Evolutionary conservation across 805 yeast genomes (phyloP).

Genomic region (Yarrowia bubula): DNA sequence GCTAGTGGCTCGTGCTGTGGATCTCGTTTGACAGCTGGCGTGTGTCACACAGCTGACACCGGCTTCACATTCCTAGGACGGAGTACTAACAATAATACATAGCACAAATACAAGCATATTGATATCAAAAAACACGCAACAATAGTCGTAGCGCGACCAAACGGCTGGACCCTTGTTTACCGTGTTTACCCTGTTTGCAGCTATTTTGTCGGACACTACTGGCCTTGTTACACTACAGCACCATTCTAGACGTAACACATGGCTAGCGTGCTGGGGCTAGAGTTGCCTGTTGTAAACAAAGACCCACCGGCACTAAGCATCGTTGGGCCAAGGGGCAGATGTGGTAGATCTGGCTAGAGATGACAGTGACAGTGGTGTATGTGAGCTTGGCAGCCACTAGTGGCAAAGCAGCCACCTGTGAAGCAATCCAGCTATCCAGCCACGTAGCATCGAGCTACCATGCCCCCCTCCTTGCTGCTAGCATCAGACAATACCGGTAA

Average conservation of each 20-base stretch:
- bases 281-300: neutral
- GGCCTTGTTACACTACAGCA: too few relatives aligned
- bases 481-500: too few relatives aligned
- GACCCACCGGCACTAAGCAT: neutral
- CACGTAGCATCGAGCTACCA: neutral
- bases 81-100: too few relatives aligned
- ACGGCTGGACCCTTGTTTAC: neutral
- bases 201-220: too few relatives aligned
- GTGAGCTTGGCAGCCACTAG: slow-evolving; percentile 1
- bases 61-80: neutral
- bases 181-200: too few relatives aligned
- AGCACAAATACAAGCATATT: too few relatives aligned
- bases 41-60: neutral
- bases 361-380: neutral
- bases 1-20: neutral
- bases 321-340: slow-evolving; percentile 18
- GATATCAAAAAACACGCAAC: too few relatives aligned
- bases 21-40: neutral
- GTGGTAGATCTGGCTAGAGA: slow-evolving; percentile 1
- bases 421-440: neutral
- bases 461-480: neutral
- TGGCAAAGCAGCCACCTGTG: slow-evolving; percentile 3
- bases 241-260: neutral
- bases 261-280: slow-evolving; percentile 5
- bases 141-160: neutral